Percentiles rank a stretch among this genome's conserved stretches.
These are phyloP conservation scores for Cucurbita argyrosperma DNA, from an alignment of 306 rosid species.

Conservation along the genomic window DNA sequence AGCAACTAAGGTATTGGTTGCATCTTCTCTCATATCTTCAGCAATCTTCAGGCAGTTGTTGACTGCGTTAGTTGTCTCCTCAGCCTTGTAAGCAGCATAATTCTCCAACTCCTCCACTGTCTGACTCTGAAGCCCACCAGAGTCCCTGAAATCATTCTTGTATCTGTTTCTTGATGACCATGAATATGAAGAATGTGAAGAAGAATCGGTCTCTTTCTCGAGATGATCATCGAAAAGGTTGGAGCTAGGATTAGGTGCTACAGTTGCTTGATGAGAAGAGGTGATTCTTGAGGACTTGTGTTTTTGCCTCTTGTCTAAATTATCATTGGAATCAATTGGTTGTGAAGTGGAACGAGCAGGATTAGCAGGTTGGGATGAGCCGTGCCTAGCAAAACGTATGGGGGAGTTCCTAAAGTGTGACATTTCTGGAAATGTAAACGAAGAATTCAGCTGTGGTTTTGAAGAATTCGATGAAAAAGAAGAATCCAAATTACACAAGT, in stretches of 20 bases:
- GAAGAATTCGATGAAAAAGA: background rate
- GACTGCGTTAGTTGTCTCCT: conserved; percentile 72
- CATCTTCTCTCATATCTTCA: conserved; percentile 82
- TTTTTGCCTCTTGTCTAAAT: background rate
- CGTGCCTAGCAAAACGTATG: background rate
- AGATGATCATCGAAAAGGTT: conserved; percentile 56
- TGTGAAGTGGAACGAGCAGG: background rate
- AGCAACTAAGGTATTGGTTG: conserved; percentile 61
- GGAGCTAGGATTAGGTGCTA: conserved; percentile 26
- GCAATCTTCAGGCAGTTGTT: conserved; percentile 76
- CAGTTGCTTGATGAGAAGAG: conserved; percentile 10
- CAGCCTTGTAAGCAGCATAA: conserved; percentile 79
- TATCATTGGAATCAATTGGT: background rate
- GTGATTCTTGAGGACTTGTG: background rate
- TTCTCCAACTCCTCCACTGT: conserved; percentile 76
- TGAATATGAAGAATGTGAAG: conserved; percentile 21
- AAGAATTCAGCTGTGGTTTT: background rate
- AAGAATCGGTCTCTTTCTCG: conserved; percentile 17
- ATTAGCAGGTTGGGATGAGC: background rate
- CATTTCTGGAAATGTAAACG: conserved; percentile 2
- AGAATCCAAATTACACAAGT: background rate
- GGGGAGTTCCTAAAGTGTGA: conserved; percentile 5
- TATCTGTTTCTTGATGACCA: conserved; percentile 43
- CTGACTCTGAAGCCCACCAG: conserved; percentile 79
- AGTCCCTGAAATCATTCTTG: conserved; percentile 53